Conservation (phyloP, 2,329 filamentous ascomycete species). For the Colletotrichum lini region DNA sequence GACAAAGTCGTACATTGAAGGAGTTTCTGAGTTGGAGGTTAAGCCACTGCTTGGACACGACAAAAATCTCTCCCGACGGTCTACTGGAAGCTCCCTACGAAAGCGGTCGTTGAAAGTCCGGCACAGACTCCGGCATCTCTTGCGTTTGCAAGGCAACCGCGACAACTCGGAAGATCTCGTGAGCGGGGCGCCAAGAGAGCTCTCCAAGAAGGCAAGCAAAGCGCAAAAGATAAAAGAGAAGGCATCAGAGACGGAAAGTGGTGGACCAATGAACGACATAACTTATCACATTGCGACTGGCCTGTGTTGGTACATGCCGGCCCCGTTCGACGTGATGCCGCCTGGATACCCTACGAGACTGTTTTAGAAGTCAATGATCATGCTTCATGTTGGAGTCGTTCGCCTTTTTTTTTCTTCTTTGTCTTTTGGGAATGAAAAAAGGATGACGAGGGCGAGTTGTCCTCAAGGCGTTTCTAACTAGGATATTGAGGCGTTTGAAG, state of each 20-base stretch:
- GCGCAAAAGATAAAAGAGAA: not conserved
- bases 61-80: not conserved
- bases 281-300: constrained; percentile 3
- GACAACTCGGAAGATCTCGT: not conserved
- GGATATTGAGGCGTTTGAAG: not conserved
- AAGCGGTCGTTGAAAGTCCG: constrained; percentile 5
- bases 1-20: not conserved
- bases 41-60: not conserved
- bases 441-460: not conserved
- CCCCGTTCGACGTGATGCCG: constrained; percentile 25
- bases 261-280: not conserved
- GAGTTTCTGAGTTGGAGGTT: not conserved
- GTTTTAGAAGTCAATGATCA: not conserved
- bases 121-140: not conserved
- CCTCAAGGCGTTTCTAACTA: not conserved
- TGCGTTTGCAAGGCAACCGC: constrained; percentile 1
- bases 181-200: not conserved
- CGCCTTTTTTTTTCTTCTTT: too few species aligned
- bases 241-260: not conserved
- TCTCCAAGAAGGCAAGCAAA: not conserved
- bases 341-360: constrained; percentile 7
- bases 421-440: not conserved
- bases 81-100: not conserved
- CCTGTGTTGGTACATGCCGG: constrained; percentile 20
- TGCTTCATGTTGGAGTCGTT: too few species aligned